Evolutionary conservation across 2,329 filamentous ascomycete species (phyloP).

Genomic region (Macrophomina phaseolina): DNA sequence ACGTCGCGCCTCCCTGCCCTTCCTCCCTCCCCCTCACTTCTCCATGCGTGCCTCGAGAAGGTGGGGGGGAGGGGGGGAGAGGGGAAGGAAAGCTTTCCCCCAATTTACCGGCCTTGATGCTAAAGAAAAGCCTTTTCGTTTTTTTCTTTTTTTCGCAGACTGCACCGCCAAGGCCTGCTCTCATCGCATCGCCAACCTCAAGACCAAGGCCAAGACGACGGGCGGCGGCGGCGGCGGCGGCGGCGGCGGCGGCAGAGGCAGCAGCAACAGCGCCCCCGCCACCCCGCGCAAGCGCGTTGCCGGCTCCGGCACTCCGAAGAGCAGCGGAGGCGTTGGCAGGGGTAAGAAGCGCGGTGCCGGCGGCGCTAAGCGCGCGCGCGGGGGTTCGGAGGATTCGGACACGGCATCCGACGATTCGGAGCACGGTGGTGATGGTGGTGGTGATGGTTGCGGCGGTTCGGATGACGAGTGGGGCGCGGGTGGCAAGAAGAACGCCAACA

Average conservation of each 20-base stretch:
- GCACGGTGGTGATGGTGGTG: not conserved
- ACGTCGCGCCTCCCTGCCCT: not conserved
- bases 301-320: not conserved
- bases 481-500: not conserved
- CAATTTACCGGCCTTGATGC: not conserved
- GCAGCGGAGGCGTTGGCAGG: not conserved
- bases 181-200: constrained; percentile 29
- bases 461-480: constrained; percentile 2
- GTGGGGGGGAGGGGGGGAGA: not conserved
- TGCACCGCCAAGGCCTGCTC: constrained; percentile 28
- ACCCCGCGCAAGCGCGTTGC: not conserved
- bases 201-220: constrained; percentile 5
- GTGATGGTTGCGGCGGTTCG: too few species aligned
- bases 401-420: not conserved
- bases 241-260: not conserved
- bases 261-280: not conserved
- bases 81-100: too few species aligned
- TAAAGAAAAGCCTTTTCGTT: too few species aligned
- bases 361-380: too few species aligned
- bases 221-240: not conserved
- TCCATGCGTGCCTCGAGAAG: not conserved
- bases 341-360: not conserved
- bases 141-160: constrained; percentile 6
- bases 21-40: not conserved
- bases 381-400: not conserved